Evolutionary conservation across 2,329 filamentous ascomycete genomes (phyloP), one percentile per base, ranked within the genome.

Genomic region (Chalaropsis ovoidea): DNA sequence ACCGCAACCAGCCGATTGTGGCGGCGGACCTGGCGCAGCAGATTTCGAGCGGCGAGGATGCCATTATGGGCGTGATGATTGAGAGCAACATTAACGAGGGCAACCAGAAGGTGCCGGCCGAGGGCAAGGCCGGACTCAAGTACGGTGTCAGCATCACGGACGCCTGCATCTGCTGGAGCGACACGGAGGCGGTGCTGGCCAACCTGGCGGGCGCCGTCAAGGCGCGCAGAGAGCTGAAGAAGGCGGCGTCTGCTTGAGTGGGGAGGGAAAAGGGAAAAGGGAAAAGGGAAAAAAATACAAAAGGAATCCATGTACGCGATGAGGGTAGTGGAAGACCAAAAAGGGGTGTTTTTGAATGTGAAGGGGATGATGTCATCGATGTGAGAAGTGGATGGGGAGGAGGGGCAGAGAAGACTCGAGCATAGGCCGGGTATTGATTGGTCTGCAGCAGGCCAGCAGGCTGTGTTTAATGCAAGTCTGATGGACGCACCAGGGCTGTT

Each of bases 1-100:
- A 97, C 82, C 91, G 86, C 79, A 99, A 97, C 77, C 94, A 99
- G 78, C 92, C 92, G 70, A 91, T 93, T 81, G 94, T 99, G 22
- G 92, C 91, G 2, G 86, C 85, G 62, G 83, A 81, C 11, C 75
- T 99, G 66, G 91, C 89, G 1, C 86, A 89, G 72, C 94, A 99
- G 78, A 89, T 99, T 68, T 81, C 86, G 65, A 84, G 82, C 67
- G 94, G 94, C 43, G 93, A 97, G 78, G 82, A 82, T 2, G 87
- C 81, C 61, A 94, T 99, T 73, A 93, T 96, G 85, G 94, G 94
- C 72, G 90, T 97, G 68, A 99, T 99, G 94, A 95, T 99, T 72
- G 94, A 99, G 80, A 95, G 89, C 76, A 89, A 97, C 76, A 95
- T 97, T 77, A 88, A 93, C 72, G 93, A 96, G 78, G 92, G 89